phyloP scores from a whole-genome alignment of 2,329 filamentous ascomycete genomes.

The Aspergillus sojae region DNA sequence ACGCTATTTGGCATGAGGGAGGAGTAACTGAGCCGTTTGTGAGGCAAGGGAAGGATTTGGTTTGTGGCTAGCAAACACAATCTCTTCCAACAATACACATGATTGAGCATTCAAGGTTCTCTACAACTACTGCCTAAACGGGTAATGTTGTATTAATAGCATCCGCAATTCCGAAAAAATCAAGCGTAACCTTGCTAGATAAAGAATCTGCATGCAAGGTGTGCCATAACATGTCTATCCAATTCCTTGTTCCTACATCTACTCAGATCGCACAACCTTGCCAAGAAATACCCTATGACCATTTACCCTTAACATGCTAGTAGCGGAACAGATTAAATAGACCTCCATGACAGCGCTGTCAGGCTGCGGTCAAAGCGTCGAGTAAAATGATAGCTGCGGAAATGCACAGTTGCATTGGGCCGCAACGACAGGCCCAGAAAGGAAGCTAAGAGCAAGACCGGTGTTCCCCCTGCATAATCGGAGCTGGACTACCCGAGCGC shows the following conservation, averaged over 20 bases:
- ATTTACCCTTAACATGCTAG: neutral
- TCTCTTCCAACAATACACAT: neutral
- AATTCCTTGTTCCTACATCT: neutral
- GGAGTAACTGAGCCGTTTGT: neutral
- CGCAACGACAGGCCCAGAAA: neutral
- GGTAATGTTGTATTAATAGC: neutral
- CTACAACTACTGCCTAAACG: neutral
- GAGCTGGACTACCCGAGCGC: neutral
- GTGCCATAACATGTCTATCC: neutral
- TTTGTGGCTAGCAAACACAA: neutral
- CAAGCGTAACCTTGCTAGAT: neutral
- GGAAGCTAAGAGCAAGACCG: neutral
- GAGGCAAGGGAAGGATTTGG: neutral
- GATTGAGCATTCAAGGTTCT: neutral
- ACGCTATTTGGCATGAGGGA: neutral
- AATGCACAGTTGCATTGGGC: neutral
- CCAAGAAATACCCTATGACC: neutral
- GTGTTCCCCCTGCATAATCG: neutral
- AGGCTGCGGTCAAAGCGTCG: neutral
- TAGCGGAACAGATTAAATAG: neutral
- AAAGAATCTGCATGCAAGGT: neutral
- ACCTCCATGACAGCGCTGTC: neutral
- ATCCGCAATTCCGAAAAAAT: neutral
- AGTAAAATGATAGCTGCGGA: neutral
- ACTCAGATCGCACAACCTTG: neutral